Base-by-base conservation (phyloP, 108 stramenopile genomes). In the Pseudonitzschia pungens region DNA sequence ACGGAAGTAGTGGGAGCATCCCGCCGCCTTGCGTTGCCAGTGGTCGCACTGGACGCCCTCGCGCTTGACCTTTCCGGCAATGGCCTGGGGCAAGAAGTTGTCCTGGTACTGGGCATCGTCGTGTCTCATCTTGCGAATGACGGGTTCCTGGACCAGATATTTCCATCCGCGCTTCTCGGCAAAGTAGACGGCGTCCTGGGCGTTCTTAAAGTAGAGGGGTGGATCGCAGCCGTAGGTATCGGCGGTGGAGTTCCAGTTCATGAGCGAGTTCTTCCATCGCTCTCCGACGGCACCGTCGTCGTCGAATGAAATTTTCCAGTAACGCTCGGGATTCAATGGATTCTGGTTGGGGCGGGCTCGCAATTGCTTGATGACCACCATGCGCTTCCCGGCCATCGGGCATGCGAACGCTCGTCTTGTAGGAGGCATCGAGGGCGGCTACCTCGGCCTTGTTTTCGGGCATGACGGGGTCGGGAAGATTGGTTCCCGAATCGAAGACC, bases 91-190 rank as follows among this genome's bases (percentile, higher is more conserved):
- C 65, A 96, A 87, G 71, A 96, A 96, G 68, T 91, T 90, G 77
- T 96, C 92, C 53, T 90, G 89, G 82, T 96, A 96, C 65, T 90
- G 89, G 32, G 84, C 86, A 63, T 81, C 84, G 69, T 91, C 88
- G 32, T 81, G 77, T 29, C 91, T 52, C 24, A 81, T 77, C 69
- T 82, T 76, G 0, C 91, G 81, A 66, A 89, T 72, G 33, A 93
- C 81, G 36, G 93, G 92, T 21, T 78, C 78, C 52, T 92, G 86
- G 28, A 93, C 89, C 43, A 90, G 70, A 72, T 82, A 95, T 42
- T 91, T 87, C 98, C 98, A 97, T 33, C 98, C 98, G 43, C 92
- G 82, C 75, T 95, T 95, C 72, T 96, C 72, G 68, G 90, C 90
- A 83, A 98, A 98, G 68, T 86, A 87, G 31, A 91, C 90, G 26